phyloP scores from a whole-genome alignment of 768 basidiomycete species.

The Phylloporus arenicola region DNA sequence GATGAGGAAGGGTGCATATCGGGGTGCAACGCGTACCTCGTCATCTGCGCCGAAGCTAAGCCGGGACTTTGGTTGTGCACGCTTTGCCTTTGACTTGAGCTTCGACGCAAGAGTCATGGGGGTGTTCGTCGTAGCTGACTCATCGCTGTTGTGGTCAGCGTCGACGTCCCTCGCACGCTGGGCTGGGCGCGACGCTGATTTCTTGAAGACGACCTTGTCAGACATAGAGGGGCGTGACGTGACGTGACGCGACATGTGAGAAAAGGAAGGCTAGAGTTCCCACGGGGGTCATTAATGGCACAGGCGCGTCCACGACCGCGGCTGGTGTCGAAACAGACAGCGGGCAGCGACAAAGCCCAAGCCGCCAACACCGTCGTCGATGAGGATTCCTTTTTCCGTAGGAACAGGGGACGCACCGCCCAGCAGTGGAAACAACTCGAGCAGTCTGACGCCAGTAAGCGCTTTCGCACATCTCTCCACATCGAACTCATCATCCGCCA shows the following conservation, averaged over 20 bases:
- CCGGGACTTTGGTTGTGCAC: constrained; percentile 56
- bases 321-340: constrained; percentile 28
- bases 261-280: constrained; percentile 13
- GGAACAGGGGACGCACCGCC: constrained; percentile 53
- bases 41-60: constrained; percentile 74
- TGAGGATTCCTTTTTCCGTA: constrained; percentile 66
- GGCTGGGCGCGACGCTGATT: constrained; percentile 36
- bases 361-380: constrained; percentile 34
- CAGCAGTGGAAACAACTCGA: constrained; percentile 58
- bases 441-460: constrained; percentile 50
- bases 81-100: constrained; percentile 67
- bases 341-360: background rate
- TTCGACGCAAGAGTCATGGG: constrained; percentile 60
- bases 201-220: constrained; percentile 38
- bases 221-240: constrained; percentile 14
- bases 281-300: constrained; percentile 27
- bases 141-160: constrained; percentile 26
- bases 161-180: constrained; percentile 37
- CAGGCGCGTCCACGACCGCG: constrained; percentile 44
- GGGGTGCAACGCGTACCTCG: constrained; percentile 44
- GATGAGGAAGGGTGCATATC: constrained; percentile 15
- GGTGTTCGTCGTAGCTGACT: constrained; percentile 30
- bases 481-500: constrained; percentile 11
- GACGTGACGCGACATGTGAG: constrained; percentile 25
- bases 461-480: background rate